A percentile compares a stretch with the other conserved stretches of the same genome.
Evolutionary conservation across 306 rosid species (phyloP).

Genomic region (Inga oerstediana): DNA sequence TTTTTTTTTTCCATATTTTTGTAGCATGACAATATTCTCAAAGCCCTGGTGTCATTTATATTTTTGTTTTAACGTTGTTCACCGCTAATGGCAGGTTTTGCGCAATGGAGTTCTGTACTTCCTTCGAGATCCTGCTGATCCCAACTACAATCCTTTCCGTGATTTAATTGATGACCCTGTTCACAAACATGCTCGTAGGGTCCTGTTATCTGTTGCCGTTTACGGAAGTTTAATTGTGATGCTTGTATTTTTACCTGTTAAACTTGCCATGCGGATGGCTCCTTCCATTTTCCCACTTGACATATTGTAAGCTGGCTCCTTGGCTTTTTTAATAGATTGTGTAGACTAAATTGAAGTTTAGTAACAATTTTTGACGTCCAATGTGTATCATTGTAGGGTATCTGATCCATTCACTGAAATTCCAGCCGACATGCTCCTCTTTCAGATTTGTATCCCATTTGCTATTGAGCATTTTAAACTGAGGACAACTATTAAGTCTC

Average conservation of each 20-base stretch:
- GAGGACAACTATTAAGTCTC: constrained; percentile 90
- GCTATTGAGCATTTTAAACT: constrained; percentile 97
- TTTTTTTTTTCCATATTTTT: background rate
- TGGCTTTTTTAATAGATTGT: constrained; percentile 18
- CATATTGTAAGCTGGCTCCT: constrained; percentile 73
- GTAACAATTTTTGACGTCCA: constrained; percentile 27
- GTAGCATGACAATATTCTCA: constrained; percentile 18
- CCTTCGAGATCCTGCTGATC: constrained; percentile 98
- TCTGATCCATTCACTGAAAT: constrained; percentile 99
- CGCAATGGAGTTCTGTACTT: constrained; percentile 97
- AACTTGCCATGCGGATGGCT: constrained; percentile 94
- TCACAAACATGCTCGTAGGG: constrained; percentile 99
- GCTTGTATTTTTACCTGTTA: constrained; percentile 96
- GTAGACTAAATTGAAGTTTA: background rate
- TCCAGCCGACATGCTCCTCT: constrained; percentile 98
- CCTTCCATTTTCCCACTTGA: constrained; percentile 95
- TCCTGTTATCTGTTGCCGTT: constrained; percentile 89
- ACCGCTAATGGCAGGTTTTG: constrained; percentile 71
- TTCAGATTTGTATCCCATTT: constrained; percentile 97
- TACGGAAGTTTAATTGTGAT: constrained; percentile 99
- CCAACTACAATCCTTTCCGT: constrained; percentile 98
- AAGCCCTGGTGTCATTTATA: constrained; percentile 10
- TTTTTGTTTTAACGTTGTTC: background rate
- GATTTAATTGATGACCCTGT: constrained; percentile 98
- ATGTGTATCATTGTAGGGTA: constrained; percentile 61